phyloP scores from a whole-genome alignment of 1,284 basidiomycete species.

The Chondrostereum purpureum region DNA sequence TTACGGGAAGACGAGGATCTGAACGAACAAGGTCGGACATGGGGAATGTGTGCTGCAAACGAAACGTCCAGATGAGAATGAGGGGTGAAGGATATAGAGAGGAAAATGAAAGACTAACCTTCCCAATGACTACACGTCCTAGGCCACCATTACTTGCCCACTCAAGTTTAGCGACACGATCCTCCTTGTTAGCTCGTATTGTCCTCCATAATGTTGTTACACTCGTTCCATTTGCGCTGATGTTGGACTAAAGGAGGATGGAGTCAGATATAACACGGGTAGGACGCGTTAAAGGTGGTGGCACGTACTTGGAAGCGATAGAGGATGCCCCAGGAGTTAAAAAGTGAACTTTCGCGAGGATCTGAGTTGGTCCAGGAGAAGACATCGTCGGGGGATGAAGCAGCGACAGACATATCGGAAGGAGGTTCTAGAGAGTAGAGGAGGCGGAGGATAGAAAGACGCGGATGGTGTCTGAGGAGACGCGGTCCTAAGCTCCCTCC shows the following conservation, averaged over 20 bases:
- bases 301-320: slow-evolving; percentile 74
- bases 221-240: slow-evolving; percentile 53
- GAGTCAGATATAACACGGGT: slow-evolving; percentile 16
- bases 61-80: slow-evolving; percentile 9
- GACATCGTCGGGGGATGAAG: slow-evolving; percentile 54
- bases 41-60: slow-evolving; percentile 58
- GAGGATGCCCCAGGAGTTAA: slow-evolving; percentile 71
- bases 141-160: slow-evolving; percentile 74
- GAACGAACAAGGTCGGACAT: slow-evolving; percentile 74
- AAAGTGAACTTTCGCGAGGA: slow-evolving; percentile 73
- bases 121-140: slow-evolving; percentile 76
- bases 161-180: slow-evolving; percentile 78
- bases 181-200: slow-evolving; percentile 74
- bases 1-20: slow-evolving; percentile 52
- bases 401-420: slow-evolving; percentile 34
- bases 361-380: slow-evolving; percentile 82
- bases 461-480: slow-evolving; percentile 21
- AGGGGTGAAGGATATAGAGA: slow-evolving; percentile 14
- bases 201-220: slow-evolving; percentile 71
- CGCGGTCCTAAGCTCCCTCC: slow-evolving; percentile 19
- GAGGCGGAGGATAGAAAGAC: slow-evolving; percentile 20
- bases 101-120: slow-evolving; percentile 36
- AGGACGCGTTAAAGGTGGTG: slow-evolving; percentile 12
- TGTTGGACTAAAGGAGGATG: slow-evolving; percentile 46
- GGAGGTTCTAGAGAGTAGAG: neutral